Base-by-base conservation (phyloP, 2,329 filamentous ascomycete genomes). In the Fusarium secorum region DNA sequence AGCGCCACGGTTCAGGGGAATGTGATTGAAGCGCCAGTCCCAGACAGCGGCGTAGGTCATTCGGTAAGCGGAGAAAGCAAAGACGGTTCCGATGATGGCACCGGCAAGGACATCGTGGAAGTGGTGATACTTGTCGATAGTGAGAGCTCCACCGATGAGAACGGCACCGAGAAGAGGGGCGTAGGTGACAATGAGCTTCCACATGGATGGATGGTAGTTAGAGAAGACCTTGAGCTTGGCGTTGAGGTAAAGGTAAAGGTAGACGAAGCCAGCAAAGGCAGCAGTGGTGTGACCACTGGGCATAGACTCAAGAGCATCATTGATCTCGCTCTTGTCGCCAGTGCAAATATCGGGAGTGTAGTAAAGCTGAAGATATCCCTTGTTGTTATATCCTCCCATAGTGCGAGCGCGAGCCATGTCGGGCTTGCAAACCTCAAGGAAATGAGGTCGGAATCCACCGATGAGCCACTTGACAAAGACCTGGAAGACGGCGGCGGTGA, bases 391-490 rank as follows among this genome's bases (percentile, higher is more conserved):
- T 4, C 80, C 83, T 18, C 63, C 63, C 63, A 65, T 65, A 17
- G 36, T 58, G 18, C 63, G 63, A 30, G 63, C 63, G 15, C 65
- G 64, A 41, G 33, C 68, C 14, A 75, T 30, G 30, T 80, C 78
- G 1, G 90, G 91, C 78, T 90, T 86, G 85, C 91, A 93, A 57
- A 92, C 90, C 26, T 84, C 85, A 24, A 93, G 84, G 81, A 93
- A 93, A 78, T 93, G 89, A 2, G 91, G 91, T n/a, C 90, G 86
- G 24, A 91, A 82, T 18, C 91, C 91, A 18, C 91, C 91, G 68
- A 94, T 92, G 44, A 93, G 86, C 86, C 87, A 91, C 80, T 94
- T 94, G 78, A 93, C 75, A 76, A 93, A 90, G 71, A 93, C 91
- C 76, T 94, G 91, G 82, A 94, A 93, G 53, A 93, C 88, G n/a